These are phyloP conservation scores for Coemansia sp. DNA, from an alignment of 192 early-diverging fungal species.

Conservation along the genomic window DNA sequence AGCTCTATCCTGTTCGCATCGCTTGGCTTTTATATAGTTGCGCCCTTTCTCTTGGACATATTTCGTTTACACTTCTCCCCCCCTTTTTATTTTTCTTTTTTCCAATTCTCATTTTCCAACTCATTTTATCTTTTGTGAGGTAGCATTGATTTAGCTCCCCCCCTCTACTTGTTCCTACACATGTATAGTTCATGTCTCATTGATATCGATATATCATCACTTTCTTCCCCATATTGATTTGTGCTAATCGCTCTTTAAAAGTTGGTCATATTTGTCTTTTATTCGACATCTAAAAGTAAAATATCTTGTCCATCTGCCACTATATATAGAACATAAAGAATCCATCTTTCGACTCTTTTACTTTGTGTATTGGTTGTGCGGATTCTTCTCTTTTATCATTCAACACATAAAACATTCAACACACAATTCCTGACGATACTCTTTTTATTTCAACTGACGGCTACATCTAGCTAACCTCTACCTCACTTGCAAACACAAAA, in stretches of 20 bases:
- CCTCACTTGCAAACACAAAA: neutral
- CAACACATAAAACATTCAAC: too few relatives aligned
- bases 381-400: neutral
- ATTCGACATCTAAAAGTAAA: neutral
- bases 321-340: neutral
- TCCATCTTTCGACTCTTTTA: neutral
- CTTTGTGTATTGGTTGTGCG: neutral
- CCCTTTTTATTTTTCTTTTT: neutral
- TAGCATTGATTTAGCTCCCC: neutral
- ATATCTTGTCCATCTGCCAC: neutral
- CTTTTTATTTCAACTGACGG: neutral
- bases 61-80: neutral
- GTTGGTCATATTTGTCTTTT: neutral
- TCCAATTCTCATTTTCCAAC: neutral
- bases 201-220: neutral
- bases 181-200: neutral
- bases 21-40: too few relatives aligned
- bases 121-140: neutral
- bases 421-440: too few relatives aligned
- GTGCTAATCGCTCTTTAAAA: neutral
- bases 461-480: neutral
- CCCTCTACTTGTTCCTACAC: neutral
- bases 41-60: neutral
- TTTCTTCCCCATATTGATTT: neutral
- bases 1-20: too few relatives aligned